Evolutionary conservation across 768 basidiomycete genomes (phyloP).

Genomic region (Russula vinacea): DNA sequence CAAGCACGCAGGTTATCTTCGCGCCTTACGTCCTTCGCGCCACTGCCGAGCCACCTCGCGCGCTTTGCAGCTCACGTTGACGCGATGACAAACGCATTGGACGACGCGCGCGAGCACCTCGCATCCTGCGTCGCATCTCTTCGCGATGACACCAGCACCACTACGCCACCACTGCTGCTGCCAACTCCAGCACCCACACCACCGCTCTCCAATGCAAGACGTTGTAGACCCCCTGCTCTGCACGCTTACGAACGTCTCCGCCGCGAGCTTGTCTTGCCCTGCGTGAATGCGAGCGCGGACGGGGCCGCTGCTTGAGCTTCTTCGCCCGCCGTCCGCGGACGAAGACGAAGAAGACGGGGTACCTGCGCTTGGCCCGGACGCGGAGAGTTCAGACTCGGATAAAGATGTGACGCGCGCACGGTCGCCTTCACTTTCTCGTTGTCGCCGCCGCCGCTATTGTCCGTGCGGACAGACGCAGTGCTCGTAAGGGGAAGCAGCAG

Average conservation of each 20-base stretch:
- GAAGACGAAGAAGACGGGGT: conserved; percentile 49
- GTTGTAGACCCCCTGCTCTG: conserved; percentile 44
- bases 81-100: conserved; percentile 61
- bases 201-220: conserved; percentile 25
- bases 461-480: conserved; percentile 32
- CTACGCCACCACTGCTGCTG: neutral
- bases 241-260: conserved; percentile 73
- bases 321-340: conserved; percentile 48
- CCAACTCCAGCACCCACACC: neutral
- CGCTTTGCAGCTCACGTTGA: conserved; percentile 74
- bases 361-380: conserved; percentile 49
- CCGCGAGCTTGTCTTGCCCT: conserved; percentile 70
- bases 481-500: conserved; percentile 30
- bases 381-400: conserved; percentile 54
- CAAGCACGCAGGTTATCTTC: conserved; percentile 28
- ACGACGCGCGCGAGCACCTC: conserved; percentile 67
- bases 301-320: conserved; percentile 59
- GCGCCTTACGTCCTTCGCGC: conserved; percentile 57
- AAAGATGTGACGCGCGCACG: conserved; percentile 39
- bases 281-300: conserved; percentile 78
- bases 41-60: conserved; percentile 63
- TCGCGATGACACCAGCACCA: conserved; percentile 36
- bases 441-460: neutral
- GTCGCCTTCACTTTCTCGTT: conserved; percentile 13
- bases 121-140: conserved; percentile 59